These are phyloP conservation scores for Wickerhamiella vanderwaltii DNA, from an alignment of 805 yeast genomes.

Conservation along the genomic window DNA sequence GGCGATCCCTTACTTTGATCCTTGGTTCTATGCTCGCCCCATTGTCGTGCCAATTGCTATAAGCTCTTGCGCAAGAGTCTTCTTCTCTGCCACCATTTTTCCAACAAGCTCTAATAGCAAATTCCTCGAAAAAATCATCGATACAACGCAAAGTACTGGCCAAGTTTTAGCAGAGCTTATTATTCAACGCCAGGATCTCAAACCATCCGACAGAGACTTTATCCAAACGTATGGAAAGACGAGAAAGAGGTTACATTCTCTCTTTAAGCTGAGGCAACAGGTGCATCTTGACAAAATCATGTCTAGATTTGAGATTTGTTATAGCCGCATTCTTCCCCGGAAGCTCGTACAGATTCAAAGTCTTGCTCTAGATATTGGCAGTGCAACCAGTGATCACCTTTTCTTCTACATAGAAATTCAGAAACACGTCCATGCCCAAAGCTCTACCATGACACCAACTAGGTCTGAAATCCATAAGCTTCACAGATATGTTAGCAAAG, in stretches of 20 bases:
- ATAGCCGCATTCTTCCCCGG: neutral
- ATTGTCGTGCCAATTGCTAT: slow-evolving; percentile 22
- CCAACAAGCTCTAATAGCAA: slow-evolving; percentile 22
- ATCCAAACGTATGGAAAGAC: neutral
- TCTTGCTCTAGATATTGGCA: neutral
- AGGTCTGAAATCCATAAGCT: slow-evolving; percentile 7
- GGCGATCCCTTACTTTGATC: slow-evolving; percentile 15
- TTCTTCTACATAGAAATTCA: slow-evolving; percentile 8
- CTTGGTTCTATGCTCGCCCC: slow-evolving; percentile 15
- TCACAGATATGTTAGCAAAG: slow-evolving; percentile 3
- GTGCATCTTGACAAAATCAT: slow-evolving; percentile 7
- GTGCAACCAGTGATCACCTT: slow-evolving; percentile 4
- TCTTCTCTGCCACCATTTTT: slow-evolving; percentile 17
- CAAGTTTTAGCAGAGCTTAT: neutral
- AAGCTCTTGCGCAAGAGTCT: slow-evolving; percentile 16
- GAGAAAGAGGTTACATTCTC: neutral
- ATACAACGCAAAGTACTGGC: slow-evolving; percentile 10
- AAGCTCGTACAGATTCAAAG: neutral
- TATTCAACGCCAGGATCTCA: neutral
- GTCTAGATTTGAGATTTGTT: slow-evolving; percentile 5
- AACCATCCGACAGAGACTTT: slow-evolving; percentile 17
- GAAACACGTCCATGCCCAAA: neutral
- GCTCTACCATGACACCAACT: neutral
- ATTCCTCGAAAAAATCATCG: slow-evolving; percentile 15
- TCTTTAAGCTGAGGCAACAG: neutral